phyloP scores from a whole-genome alignment of 2,329 filamentous ascomycete species.

The Monosporascus ibericus region DNA sequence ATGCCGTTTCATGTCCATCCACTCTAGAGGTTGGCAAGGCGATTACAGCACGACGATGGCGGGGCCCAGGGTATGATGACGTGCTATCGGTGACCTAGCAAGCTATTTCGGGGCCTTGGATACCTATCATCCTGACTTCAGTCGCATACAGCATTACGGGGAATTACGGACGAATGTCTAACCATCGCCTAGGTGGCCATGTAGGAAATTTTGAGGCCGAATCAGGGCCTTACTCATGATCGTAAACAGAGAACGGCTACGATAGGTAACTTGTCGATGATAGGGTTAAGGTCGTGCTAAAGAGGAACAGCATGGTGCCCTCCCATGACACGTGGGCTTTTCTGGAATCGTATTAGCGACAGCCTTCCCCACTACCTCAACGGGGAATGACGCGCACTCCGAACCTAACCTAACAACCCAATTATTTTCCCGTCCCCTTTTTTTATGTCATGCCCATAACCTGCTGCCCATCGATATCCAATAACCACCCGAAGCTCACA shows the following conservation, averaged over 20 bases:
- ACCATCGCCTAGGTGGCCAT: too few species aligned
- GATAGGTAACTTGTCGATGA: too few species aligned
- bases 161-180: too few species aligned
- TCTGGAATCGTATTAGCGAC: constrained; percentile 16
- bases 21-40: too few species aligned
- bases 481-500: constrained; percentile 10
- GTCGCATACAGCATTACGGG: not conserved
- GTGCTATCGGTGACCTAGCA: not conserved
- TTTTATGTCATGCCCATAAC: constrained; percentile 5
- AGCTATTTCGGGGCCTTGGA: not conserved
- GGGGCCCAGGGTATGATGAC: too few species aligned
- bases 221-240: too few species aligned
- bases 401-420: constrained; percentile 5
- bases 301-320: not conserved
- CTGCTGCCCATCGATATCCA: not conserved
- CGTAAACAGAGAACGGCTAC: too few species aligned
- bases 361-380: constrained; percentile 14
- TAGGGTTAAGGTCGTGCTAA: constrained; percentile 1
- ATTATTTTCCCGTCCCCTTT: constrained; percentile 13
- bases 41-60: too few species aligned
- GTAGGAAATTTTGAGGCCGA: too few species aligned
- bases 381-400: constrained; percentile 10
- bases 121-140: not conserved
- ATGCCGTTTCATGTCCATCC: too few species aligned
- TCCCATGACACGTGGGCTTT: constrained; percentile 21